A percentile compares a stretch with the other conserved stretches of the same genome.
phyloP scores from a whole-genome alignment of 2,329 filamentous ascomycete genomes.

The Davidsoniella eucalypti region DNA sequence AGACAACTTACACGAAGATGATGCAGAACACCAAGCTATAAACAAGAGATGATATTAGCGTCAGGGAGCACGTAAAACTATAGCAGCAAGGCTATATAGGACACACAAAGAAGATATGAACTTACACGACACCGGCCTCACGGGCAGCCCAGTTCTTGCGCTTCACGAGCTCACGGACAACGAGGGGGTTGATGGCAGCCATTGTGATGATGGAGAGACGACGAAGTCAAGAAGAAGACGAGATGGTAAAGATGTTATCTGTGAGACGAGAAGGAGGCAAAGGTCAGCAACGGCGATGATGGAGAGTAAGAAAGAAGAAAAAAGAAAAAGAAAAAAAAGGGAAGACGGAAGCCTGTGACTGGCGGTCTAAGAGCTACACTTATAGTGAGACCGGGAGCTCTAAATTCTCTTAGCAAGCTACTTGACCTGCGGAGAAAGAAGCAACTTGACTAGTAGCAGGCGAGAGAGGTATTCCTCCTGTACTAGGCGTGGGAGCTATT shows the following conservation, averaged over 20 bases:
- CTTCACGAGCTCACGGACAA: constrained; percentile 25
- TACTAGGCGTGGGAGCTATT: too few relatives aligned
- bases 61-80: neutral
- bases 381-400: neutral
- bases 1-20: constrained; percentile 19
- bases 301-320: neutral
- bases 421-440: neutral
- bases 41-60: constrained; percentile 2
- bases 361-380: neutral
- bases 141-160: constrained; percentile 25
- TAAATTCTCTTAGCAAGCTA: neutral
- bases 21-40: constrained; percentile 26
- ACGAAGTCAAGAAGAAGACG: neutral
- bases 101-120: neutral
- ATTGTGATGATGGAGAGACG: constrained; percentile 21
- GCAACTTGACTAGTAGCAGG: neutral
- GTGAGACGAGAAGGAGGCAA: neutral
- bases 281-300: neutral
- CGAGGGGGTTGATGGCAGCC: constrained; percentile 25
- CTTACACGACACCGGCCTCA: constrained; percentile 24
- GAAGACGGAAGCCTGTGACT: neutral
- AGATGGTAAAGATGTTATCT: neutral
- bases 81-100: neutral
- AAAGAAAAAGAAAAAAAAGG: constrained; percentile 1
- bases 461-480: neutral